Base-by-base conservation (phyloP, 345 rosid genomes). In the Moricandia moricandioides region DNA sequence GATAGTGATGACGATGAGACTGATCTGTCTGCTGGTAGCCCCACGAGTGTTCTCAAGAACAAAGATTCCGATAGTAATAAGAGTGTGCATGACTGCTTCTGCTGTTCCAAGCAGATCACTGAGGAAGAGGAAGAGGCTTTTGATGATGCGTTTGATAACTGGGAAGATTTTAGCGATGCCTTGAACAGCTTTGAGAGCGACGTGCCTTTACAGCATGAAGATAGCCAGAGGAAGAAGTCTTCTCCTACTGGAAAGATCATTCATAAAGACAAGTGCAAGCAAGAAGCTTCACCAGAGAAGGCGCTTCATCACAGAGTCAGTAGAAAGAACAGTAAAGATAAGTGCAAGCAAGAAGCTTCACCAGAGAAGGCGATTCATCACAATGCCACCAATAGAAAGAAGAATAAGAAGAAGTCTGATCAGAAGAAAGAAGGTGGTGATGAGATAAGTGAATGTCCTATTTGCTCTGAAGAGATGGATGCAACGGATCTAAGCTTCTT, bases 401-500 rank as follows among this genome's bases (percentile, higher is more conserved):
- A 49, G 13, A 79, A 67, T 70, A 79, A 75, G 34, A 51, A 67
- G 45, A 37, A 67, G 16, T 45, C 71, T 62, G 78, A 33, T 72
- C 64, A 43, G 69, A 30, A 65, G 62, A 24, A 56, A 65, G 55
- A 64, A 57, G 8, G 47, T 67, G 71, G 59, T 12, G 70, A 37
- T 9, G 70, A 56, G 17, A 72, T 61, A 35, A 62, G 35, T 11
- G 64, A 69, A 1, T 83, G 86, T 69, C 86, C 83, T 45, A 72
- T 83, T 43, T 83, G 86, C 76, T 65, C 31, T 69, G 83, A 85
- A 39, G 78, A 37, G 35, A 74, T 85, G 80, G 88, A 85, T 67
- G 35, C 5, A 27, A 83, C 86, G 8, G 88, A 85, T 74, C 69
- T 84, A 35, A 72, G 62, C 16, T 85, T 85, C 70, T 31, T 67